Evolutionary conservation across 2,329 filamentous ascomycete species (phyloP).

Genomic region (Pseudogymnoascus sp.): DNA sequence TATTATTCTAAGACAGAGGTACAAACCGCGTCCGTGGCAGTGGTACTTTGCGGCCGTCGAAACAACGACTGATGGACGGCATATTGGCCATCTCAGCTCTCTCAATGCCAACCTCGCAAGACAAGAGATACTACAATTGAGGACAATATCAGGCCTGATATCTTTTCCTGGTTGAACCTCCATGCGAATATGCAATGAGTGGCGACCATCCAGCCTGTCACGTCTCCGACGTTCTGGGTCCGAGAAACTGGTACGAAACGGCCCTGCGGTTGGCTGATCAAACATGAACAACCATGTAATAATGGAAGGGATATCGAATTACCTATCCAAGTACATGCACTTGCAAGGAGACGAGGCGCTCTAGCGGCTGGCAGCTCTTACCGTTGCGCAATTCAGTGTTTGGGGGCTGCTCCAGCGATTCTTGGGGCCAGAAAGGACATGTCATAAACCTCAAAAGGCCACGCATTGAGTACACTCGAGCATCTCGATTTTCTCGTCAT

Average conservation of each 20-base stretch:
- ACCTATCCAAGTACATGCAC: background rate
- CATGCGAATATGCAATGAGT: background rate
- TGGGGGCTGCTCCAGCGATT: background rate
- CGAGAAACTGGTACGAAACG: background rate
- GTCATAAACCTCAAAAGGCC: background rate
- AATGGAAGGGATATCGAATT: background rate
- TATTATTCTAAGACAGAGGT: background rate
- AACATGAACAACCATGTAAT: background rate
- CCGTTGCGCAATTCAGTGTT: background rate
- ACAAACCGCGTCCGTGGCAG: background rate
- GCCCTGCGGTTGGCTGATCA: background rate
- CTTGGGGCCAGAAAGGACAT: background rate
- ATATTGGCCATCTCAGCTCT: background rate
- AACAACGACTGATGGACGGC: background rate
- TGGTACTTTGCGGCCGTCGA: background rate
- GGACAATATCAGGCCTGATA: background rate
- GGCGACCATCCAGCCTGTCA: background rate
- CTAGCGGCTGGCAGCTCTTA: background rate
- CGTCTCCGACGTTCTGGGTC: background rate
- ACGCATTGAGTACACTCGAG: background rate
- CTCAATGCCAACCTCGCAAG: background rate
- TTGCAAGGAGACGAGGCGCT: background rate
- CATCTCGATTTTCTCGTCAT: background rate
- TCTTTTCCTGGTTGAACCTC: background rate
- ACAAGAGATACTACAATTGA: background rate